Conservation (phyloP, 371 early-diverging fungal genomes). For the Coemansia sp. region DNA sequence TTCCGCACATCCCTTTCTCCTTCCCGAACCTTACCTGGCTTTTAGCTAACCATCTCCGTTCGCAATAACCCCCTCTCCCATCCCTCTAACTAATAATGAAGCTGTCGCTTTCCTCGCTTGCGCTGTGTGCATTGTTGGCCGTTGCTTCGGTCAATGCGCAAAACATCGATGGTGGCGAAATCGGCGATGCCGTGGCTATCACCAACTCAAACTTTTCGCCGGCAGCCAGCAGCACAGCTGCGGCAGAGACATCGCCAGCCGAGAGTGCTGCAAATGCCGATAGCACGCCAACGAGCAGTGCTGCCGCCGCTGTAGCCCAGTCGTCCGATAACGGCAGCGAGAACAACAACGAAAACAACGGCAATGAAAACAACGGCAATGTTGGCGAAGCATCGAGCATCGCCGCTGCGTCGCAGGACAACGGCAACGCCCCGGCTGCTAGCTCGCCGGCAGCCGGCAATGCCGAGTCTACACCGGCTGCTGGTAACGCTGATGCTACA, state of each 20-base stretch:
- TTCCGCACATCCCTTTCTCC: not conserved
- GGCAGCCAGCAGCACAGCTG: not conserved
- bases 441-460: not conserved
- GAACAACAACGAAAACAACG: not conserved
- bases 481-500: not conserved
- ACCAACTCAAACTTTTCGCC: not conserved
- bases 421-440: not conserved
- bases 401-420: not conserved
- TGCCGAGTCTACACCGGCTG: not conserved
- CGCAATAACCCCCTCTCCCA: not conserved
- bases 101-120: constrained; percentile 2
- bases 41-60: not conserved
- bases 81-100: constrained; percentile 1
- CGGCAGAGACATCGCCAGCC: not conserved
- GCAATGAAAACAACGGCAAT: not conserved
- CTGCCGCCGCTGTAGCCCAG: too few relatives aligned
- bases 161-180: not conserved
- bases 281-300: not conserved
- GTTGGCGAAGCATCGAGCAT: not conserved
- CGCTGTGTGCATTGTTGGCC: not conserved
- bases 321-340: too few relatives aligned
- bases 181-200: constrained; percentile 8
- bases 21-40: not conserved
- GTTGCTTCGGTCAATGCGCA: constrained; percentile 6
- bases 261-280: too few relatives aligned